Evolutionary conservation across 2,329 filamentous ascomycete genomes (phyloP).

Genomic region (Arachnopeziza araneosa): DNA sequence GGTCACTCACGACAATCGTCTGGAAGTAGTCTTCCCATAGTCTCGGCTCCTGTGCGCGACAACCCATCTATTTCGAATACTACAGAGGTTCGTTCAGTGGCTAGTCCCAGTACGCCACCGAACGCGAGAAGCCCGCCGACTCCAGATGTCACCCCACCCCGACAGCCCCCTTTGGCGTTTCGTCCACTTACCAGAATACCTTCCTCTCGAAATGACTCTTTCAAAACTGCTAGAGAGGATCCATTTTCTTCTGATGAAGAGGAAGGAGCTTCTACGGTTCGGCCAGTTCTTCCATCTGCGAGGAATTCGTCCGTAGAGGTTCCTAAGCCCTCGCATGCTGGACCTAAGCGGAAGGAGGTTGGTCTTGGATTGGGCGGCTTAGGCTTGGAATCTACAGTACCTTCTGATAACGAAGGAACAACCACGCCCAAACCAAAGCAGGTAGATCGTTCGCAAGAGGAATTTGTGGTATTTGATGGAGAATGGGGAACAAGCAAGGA

Average conservation of each 20-base stretch:
- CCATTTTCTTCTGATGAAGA: conserved; percentile 58
- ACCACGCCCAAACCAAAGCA: conserved; percentile 27
- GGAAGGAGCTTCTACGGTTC: conserved; percentile 36
- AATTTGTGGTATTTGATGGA: conserved; percentile 53
- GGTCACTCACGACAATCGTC: conserved; percentile 52
- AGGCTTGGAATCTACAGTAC: conserved; percentile 25
- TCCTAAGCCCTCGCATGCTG: conserved; percentile 15
- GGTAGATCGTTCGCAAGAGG: conserved; percentile 36
- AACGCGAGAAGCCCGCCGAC: conserved; percentile 66
- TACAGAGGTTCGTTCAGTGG: conserved; percentile 15
- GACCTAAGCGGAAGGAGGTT: conserved; percentile 23
- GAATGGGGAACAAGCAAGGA: conserved; percentile 41
- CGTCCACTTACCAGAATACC: conserved; percentile 41
- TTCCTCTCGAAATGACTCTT: conserved; percentile 53
- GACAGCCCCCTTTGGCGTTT: conserved; percentile 40
- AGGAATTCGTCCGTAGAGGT: conserved; percentile 20
- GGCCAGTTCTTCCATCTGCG: conserved; percentile 26
- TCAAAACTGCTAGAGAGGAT: conserved; percentile 64
- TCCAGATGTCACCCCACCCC: conserved; percentile 69
- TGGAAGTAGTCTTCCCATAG: conserved; percentile 30
- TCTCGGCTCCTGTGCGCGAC: conserved; percentile 19
- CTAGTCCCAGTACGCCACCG: conserved; percentile 52
- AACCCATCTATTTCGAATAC: conserved; percentile 12
- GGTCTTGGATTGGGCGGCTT: conserved; percentile 31
- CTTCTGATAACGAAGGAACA: conserved; percentile 29